Percentiles rank a stretch among this genome's conserved stretches.
Conservation (phyloP, 2,329 filamentous ascomycete genomes). For the Parastagonospora avenae region DNA sequence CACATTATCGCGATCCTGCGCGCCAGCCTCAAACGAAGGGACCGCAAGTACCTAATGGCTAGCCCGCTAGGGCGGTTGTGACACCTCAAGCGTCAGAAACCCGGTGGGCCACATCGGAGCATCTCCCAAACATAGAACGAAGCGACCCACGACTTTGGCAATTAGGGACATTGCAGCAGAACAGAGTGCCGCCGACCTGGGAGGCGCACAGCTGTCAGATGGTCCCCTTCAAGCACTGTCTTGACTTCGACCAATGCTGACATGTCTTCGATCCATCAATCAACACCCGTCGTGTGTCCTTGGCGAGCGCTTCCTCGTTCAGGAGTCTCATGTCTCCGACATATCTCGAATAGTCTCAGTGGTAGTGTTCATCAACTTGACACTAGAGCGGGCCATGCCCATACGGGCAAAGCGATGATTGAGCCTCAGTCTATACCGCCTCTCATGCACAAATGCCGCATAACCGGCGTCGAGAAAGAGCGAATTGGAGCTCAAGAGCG, state of each 20-base stretch:
- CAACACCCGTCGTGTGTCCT: constrained; percentile 3
- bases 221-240: constrained; percentile 18
- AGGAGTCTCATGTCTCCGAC: constrained; percentile 19
- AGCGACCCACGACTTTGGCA: constrained; percentile 24
- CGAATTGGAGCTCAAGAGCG: constrained; percentile 25
- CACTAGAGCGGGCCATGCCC: constrained; percentile 9
- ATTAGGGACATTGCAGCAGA: constrained; percentile 12
- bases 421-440: constrained; percentile 25
- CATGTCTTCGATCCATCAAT: neutral
- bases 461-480: constrained; percentile 17
- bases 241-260: neutral
- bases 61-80: constrained; percentile 30
- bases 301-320: constrained; percentile 10
- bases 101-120: constrained; percentile 37
- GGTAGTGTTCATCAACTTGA: constrained; percentile 11
- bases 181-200: constrained; percentile 15
- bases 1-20: constrained; percentile 33
- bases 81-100: constrained; percentile 40
- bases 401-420: constrained; percentile 17
- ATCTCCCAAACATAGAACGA: constrained; percentile 32
- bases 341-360: constrained; percentile 12
- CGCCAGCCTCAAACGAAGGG: constrained; percentile 43
- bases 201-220: constrained; percentile 20
- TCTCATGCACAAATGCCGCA: constrained; percentile 26
- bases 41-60: constrained; percentile 39